Evolutionary conservation across 495 filamentous ascomycete species (phyloP).

Genomic region (Ramalina intermedia): DNA sequence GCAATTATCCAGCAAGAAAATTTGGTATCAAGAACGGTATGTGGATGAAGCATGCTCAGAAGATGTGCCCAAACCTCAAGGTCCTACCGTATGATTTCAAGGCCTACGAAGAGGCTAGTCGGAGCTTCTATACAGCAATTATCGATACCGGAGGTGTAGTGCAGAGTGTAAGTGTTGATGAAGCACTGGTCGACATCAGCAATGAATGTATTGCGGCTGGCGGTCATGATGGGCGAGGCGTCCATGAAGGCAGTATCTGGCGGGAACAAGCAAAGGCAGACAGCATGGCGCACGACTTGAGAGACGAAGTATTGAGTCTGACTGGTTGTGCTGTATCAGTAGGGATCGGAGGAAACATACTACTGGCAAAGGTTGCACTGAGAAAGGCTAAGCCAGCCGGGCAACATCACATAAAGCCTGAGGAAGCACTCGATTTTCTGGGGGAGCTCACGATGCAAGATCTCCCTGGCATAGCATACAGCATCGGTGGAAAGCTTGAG

Average conservation of each 20-base stretch:
- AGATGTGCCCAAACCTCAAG: conserved; percentile 72
- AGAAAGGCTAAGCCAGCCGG: conserved; percentile 91
- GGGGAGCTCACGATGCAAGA: conserved; percentile 59
- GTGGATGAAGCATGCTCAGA: conserved; percentile 90
- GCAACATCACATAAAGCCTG: conserved; percentile 71
- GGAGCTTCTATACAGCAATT: conserved; percentile 72
- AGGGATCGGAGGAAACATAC: conserved; percentile 84
- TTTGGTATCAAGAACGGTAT: conserved; percentile 91
- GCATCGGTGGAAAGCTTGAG: conserved; percentile 68
- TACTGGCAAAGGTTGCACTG: conserved; percentile 80
- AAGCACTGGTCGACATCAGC: conserved; percentile 73
- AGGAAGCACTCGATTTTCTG: conserved; percentile 63
- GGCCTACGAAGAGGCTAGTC: conserved; percentile 84
- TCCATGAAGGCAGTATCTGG: conserved; percentile 59
- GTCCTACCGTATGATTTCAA: conserved; percentile 87
- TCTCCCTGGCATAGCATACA: conserved; percentile 79
- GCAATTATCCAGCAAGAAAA: conserved; percentile 79
- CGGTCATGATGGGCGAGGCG: conserved; percentile 51
- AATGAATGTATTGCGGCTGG: conserved; percentile 47
- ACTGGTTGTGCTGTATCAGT: conserved; percentile 83
- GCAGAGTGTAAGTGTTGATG: conserved; percentile 94
- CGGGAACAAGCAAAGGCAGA: conserved; percentile 72
- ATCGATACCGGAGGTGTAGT: conserved; percentile 66
- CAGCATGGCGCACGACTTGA: conserved; percentile 50
- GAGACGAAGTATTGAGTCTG: conserved; percentile 51